Conservation (phyloP, 331 rosid genomes). For the Malus hybrid region DNA sequence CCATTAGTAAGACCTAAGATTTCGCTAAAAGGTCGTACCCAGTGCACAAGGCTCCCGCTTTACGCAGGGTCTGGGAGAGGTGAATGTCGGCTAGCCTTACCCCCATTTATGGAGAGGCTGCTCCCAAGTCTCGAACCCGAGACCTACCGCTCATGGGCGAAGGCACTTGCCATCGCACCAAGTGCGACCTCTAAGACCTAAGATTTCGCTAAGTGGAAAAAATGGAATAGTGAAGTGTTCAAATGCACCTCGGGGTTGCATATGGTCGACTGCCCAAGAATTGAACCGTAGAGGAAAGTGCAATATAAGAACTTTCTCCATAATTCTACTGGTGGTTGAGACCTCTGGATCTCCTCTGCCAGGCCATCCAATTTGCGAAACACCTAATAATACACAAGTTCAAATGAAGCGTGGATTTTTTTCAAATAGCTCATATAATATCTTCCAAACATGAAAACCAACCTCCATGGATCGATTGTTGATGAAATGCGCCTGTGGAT, state of each 20-base stretch:
- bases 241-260: constrained; percentile 83
- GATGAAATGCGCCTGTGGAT: constrained; percentile 53
- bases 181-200: neutral
- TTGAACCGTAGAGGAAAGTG: constrained; percentile 75
- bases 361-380: constrained; percentile 82
- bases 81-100: too few species aligned
- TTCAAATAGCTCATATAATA: neutral
- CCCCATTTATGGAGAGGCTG: too few species aligned
- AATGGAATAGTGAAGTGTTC: neutral
- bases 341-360: constrained; percentile 78
- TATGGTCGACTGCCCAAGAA: constrained; percentile 93
- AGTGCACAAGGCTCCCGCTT: too few species aligned
- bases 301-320: constrained; percentile 95
- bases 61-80: too few species aligned
- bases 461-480: constrained; percentile 96
- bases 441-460: constrained; percentile 8
- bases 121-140: too few species aligned
- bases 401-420: neutral
- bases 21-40: too few species aligned
- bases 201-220: neutral
- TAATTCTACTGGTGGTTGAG: constrained; percentile 83
- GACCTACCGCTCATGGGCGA: too few species aligned
- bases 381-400: constrained; percentile 37
- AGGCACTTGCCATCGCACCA: too few species aligned
- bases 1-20: too few species aligned